Evolutionary conservation across 2,329 filamentous ascomycete species (phyloP), one percentile per base, ranked within the genome.

Genomic region (Xylariaceae sp.): DNA sequence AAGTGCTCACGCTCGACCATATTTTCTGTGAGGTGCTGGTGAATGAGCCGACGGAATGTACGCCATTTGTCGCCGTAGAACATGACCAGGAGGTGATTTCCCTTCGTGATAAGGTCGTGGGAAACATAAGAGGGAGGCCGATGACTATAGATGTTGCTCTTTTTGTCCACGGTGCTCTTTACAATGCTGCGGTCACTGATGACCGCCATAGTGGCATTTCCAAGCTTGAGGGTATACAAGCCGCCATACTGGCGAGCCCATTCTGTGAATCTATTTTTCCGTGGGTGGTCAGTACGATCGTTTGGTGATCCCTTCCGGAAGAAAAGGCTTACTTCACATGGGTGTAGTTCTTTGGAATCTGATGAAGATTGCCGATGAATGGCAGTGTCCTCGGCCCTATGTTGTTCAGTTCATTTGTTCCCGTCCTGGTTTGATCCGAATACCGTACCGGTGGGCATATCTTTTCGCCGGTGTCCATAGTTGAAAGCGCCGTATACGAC

Each of bases 51-150:
- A n/a, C 78, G 69, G n/a, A 72, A 70, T 3, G 59, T 67, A 6
- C 74, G 67, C 78, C 77, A 80, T 16, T 63, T 67, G 13, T 71
- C 64, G 0, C 73, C 72, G 44, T 78, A 76, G 36, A 75, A 63
- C 72, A 79, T 77, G 3, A 77, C 63, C 1, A 59, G 51, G 5
- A 59, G 51, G 58, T 79, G 76, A 56, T 79, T 71, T 2, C 75
- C 74, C 2, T 69, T 65, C 3, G 73, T 73, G 46, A 79, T 76
- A 22, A 79, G 62, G 32, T 74, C 63, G 1, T 69, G 52, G 13
- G 39, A 67, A 9, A 79, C 72, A 51, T 75, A 73, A 0, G 69
- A 73, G 0, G 64, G 59, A 0, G 76, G 75, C 5, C 76, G 65
- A 32, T 72, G 65, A 50, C 70, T 76, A 60, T 75, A 78, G 8